Percentiles rank a stretch among this genome's conserved stretches.
These are phyloP conservation scores for Nitzschia inconspicua DNA, from an alignment of 108 stramenopile species.

Conservation along the genomic window DNA sequence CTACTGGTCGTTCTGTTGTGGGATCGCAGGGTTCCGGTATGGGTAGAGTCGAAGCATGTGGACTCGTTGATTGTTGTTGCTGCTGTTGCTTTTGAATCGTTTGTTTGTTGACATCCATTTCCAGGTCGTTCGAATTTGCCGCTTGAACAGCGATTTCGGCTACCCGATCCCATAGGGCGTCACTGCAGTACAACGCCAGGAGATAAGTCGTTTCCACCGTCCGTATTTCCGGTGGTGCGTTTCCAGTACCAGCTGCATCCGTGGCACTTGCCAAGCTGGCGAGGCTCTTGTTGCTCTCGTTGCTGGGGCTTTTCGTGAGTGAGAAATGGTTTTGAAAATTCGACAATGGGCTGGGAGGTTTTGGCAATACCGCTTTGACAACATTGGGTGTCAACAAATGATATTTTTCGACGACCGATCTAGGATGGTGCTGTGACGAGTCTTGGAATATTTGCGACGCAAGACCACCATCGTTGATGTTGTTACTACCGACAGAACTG, in stretches of 20 bases:
- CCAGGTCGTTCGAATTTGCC: slow-evolving; percentile 49
- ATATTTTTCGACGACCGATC: slow-evolving; percentile 17
- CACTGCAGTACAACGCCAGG: slow-evolving; percentile 47
- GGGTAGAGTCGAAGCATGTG: not conserved
- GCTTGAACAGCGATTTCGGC: slow-evolving; percentile 47
- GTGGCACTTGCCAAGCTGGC: not conserved
- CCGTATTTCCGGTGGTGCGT: not conserved
- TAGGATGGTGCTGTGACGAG: no score
- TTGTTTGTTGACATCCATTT: slow-evolving; percentile 70
- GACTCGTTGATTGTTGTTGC: not conserved
- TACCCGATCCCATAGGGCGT: slow-evolving; percentile 64
- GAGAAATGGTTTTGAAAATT: no score
- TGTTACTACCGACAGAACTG: not conserved
- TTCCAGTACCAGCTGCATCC: not conserved
- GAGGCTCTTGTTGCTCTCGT: not conserved
- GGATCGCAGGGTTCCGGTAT: slow-evolving; percentile 3
- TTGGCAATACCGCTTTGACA: slow-evolving; percentile 21
- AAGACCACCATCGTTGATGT: not conserved
- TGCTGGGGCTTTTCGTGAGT: no score
- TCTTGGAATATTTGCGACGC: slow-evolving; percentile 14
- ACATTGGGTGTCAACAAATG: slow-evolving; percentile 32
- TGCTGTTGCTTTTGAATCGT: not conserved
- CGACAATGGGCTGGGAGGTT: slow-evolving; percentile 1
- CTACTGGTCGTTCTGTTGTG: slow-evolving; percentile 14
- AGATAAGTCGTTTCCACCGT: slow-evolving; percentile 26